These are phyloP conservation scores for Beauveria asiatica DNA, from an alignment of 2,329 filamentous ascomycete species.

Conservation along the genomic window DNA sequence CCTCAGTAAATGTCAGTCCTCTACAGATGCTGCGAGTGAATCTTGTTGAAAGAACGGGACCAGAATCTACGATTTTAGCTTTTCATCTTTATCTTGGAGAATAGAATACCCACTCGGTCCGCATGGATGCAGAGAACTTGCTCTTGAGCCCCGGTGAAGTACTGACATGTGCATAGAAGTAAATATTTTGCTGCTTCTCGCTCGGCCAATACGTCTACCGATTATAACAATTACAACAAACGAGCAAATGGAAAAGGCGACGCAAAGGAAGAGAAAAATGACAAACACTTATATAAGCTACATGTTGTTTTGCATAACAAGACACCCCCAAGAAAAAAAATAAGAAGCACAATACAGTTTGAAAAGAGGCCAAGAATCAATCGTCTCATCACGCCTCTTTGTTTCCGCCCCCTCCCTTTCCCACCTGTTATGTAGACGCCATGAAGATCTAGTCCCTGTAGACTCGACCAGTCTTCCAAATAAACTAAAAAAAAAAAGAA, in stretches of 20 bases:
- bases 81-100: too few species aligned
- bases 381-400: not conserved
- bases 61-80: too few species aligned
- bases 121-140: too few species aligned
- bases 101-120: too few species aligned
- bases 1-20: not conserved
- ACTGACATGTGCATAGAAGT: too few species aligned
- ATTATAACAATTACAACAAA: not conserved
- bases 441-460: conserved; percentile 9
- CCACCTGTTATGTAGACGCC: not conserved
- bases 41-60: too few species aligned
- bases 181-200: too few species aligned
- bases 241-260: too few species aligned
- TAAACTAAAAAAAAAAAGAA: conserved; percentile 12
- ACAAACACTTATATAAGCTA: not conserved
- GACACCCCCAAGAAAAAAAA: not conserved
- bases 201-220: too few species aligned
- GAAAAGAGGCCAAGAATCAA: not conserved
- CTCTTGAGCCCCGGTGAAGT: too few species aligned
- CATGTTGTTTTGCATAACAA: not conserved
- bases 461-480: conserved; percentile 11
- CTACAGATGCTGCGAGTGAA: too few species aligned
- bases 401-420: conserved; percentile 1
- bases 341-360: not conserved
- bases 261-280: not conserved